Evolutionary conservation across 2,329 filamentous ascomycete species (phyloP), one percentile per base, ranked within the genome.

Genomic region (Aphanocladium album): DNA sequence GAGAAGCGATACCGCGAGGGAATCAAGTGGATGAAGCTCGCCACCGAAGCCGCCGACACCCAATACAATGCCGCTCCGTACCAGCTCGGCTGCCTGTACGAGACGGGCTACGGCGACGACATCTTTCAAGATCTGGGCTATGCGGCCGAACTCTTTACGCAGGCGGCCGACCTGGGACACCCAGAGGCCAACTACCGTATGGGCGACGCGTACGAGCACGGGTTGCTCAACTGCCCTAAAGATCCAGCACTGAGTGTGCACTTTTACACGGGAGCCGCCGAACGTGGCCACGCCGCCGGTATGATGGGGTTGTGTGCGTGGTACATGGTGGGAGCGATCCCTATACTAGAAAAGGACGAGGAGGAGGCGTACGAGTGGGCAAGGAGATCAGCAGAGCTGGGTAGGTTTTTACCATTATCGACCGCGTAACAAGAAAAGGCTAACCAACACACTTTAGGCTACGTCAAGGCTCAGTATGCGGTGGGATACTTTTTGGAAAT

Each of bases 301-400:
- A 98, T 98, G 92, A 96, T 99, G 93, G 93, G 93, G 5, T 80
- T 99, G 9, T 99, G 95, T 75, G 95, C 95, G 12, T 99, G 95
- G 95, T 99, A 98, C 74, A 89, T 98, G 82, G 89, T 98, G 45
- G 95, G 95, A 12, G 95, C 95, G 1, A 89, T 93, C 66, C 92
- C 93, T 0, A 86, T 98, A 16, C 77, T 99, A 23, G 93, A 96
- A 63, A 96, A 95, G 75, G 93, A 99, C 68, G 93, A 98, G 73
- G 89, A 89, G 67, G 95, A 99, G 74, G 95, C 95, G 11, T 98
- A 96, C 70, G 93, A 96, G 73, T 99, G 95, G 95, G 93, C 95
- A 17, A 87, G 86, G 69, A 87, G 88, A 69, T 91, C 95, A 59
- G 93, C 93, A 35, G 89, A 95, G 64, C 80, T 88, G 65, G 93